Evolutionary conservation across 805 yeast species (phyloP), one percentile per base, ranked within the genome.

Genomic region (Kockiozyma suomiensis): DNA sequence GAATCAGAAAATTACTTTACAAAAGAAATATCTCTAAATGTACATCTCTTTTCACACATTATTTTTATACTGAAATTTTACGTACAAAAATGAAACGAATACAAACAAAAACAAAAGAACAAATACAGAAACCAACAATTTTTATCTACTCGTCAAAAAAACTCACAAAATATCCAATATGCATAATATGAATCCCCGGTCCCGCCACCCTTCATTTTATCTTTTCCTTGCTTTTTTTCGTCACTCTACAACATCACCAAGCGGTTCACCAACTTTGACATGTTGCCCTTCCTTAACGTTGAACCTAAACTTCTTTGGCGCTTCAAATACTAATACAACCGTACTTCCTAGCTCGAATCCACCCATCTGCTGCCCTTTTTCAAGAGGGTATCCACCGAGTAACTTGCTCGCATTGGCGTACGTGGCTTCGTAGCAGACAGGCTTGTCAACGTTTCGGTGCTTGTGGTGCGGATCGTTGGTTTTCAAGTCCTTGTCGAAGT

Each of bases 291-390:
- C 80, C 49, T 81, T 77, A 47, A 91, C 80, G 38, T 81, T 76
- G 70, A 91, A 94, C 69, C 82, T 75, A 73, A 93, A 94, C 62
- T 80, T 77, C 58, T 80, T 81, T 26, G 99, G 99, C 1, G 97
- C 99, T 76, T 94, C 99, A 75, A 94, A 94, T 23, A 93, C 96
- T 65, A 94, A 79, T 17, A 94, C 99, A n/a, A 94, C 94, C 0
- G 99, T 94, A 30, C 96, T 87, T 0, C 99, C 99, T 54, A 94
- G 79, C 78, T 88, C 88, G 76, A 94, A 94, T 0, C 99, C 99
- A 43, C 99, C 99, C 81, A 94, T 88, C 74, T 94, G 97, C 70
- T 90, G 88, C 42, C 99, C 99, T 75, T 89, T 90, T 21, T 83
- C 78, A 52, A 94, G 80, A 1, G 99, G 99, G 70, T 83, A 83